phyloP scores from a whole-genome alignment of 306 rosid genomes.

The Prunus mume region DNA sequence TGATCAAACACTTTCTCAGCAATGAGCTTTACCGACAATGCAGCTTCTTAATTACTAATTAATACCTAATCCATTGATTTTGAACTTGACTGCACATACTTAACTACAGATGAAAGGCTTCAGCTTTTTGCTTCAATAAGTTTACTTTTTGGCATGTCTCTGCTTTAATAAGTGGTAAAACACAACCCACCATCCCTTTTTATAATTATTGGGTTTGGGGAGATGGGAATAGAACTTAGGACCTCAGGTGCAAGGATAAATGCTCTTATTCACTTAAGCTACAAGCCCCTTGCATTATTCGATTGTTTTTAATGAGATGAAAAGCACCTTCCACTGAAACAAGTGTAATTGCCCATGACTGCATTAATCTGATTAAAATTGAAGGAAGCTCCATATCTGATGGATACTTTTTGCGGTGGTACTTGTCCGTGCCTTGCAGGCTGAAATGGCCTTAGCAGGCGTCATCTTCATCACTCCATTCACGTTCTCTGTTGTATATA shows the following conservation, averaged over 20 bases:
- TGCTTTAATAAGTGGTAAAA: not conserved
- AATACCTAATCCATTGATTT: not conserved
- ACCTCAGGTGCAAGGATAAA: too few relatives aligned
- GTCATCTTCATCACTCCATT: slow-evolving; percentile 41
- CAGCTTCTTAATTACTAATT: not conserved
- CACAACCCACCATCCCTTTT: slow-evolving; percentile 5
- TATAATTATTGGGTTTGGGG: not conserved
- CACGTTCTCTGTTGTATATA: slow-evolving; percentile 41
- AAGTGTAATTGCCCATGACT: not conserved
- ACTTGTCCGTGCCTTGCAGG: slow-evolving; percentile 56
- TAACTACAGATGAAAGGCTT: not conserved
- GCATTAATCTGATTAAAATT: not conserved
- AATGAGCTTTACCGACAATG: slow-evolving; percentile 16
- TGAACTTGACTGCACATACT: not conserved
- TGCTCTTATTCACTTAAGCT: too few relatives aligned
- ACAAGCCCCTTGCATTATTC: too few relatives aligned
- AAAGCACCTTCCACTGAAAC: not conserved
- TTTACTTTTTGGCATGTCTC: not conserved
- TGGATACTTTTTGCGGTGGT: slow-evolving; percentile 48
- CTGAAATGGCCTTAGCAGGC: slow-evolving; percentile 46
- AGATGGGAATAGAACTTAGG: too few relatives aligned
- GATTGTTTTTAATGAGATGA: not conserved
- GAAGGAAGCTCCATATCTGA: slow-evolving; percentile 17
- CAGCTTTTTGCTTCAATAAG: not conserved
- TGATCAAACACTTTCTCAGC: slow-evolving; percentile 16